Evolutionary conservation across 2,329 filamentous ascomycete species (phyloP), one percentile per base, ranked within the genome.

Genomic region (Leptographium lundbergii): DNA sequence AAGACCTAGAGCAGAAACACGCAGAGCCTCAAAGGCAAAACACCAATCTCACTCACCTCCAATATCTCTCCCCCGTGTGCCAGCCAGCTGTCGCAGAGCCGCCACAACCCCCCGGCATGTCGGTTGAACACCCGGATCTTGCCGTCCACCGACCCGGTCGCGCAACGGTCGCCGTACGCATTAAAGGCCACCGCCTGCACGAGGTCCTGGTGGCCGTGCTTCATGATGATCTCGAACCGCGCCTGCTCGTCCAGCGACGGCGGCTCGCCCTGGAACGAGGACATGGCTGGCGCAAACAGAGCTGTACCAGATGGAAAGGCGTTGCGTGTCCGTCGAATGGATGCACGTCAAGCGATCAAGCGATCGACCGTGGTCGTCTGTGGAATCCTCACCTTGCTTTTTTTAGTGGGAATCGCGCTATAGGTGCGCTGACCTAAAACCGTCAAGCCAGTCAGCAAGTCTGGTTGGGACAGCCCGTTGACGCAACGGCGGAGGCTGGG

Each of bases 41-140:
- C n/a, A n/a, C n/a, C n/a, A n/a, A n/a, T n/a, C n/a, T n/a, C n/a
- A 74, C 77, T 73, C 75, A 91, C 89, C 79, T 96, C 90, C 61
- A 91, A 78, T 62, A 97, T 87, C 72, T 96, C 91, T 56, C 89
- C 89, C 69, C 90, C 88, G 70, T 97, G 92, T 22, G 90, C 92
- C 54, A 82, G 84, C 90, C 91, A 96, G 59, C 84, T 90, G 73
- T 97, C 92, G 69, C 85, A 88, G 45, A 94, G 75, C 57, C 82
- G 80, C 89, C 91, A 96, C 60, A 82, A 77, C 50, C 84, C 84
- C 66, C 90, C 87, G 64, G 85, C 85, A 68, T 94, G 87, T 54
- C 86, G 81, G 72, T 92, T 89, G 80, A 92, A 96, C 63, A 96
- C 88, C 69, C 91, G 90, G 67, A 97, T 87, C 70, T 88, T 89